Evolutionary conservation across 2,329 filamentous ascomycete genomes (phyloP), one percentile per base, ranked within the genome.

Genomic region (Gremmenia infestans): DNA sequence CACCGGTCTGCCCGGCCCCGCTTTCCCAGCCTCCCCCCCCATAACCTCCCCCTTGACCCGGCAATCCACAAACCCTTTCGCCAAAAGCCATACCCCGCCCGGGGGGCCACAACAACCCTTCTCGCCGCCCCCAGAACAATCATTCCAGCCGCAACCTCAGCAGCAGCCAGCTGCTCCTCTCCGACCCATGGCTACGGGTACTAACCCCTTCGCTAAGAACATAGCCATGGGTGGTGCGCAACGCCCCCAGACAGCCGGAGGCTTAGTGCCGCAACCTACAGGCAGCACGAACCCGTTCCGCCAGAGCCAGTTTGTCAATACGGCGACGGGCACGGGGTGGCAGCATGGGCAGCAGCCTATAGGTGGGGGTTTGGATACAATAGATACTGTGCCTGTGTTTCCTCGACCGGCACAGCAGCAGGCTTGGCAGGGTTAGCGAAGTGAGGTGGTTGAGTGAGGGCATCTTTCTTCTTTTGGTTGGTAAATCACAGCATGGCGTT

Each of bases 261-360:
- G 79, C 49, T 74, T 94, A 5, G 80, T 81, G 52, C 83, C 91
- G 2, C 91, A 93, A 67, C 81, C 87, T 1, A 97, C 92, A 0
- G 92, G 91, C 8, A 91, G 83, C 67, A 97, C 92, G 2, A 99
- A 99, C 67, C 94, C 94, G 0, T 97, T 97, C 80, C 83, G 94
- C 15, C 91, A 97, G 69, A 90, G 88, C 47, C 85, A 87, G 4
- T 96, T 97, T 71, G 86, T 96, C 52, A 94, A 96, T 68, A 91
- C 96, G 67, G 80, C 85, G 60, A 96, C 91, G 0, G 92, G 93
- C 0, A 80, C 89, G 71, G 90, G 90, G 1, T 97, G 94, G 91
- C 92, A 97, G 71, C 81, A 87, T 60, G 82, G 83, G 58, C 85
- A 87, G 62, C 83, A 89, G 67, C 82, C 87, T 8, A 93, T 94